These are phyloP conservation scores for Elsinoe batatas DNA, from an alignment of 2,329 filamentous ascomycete genomes.

Conservation along the genomic window DNA sequence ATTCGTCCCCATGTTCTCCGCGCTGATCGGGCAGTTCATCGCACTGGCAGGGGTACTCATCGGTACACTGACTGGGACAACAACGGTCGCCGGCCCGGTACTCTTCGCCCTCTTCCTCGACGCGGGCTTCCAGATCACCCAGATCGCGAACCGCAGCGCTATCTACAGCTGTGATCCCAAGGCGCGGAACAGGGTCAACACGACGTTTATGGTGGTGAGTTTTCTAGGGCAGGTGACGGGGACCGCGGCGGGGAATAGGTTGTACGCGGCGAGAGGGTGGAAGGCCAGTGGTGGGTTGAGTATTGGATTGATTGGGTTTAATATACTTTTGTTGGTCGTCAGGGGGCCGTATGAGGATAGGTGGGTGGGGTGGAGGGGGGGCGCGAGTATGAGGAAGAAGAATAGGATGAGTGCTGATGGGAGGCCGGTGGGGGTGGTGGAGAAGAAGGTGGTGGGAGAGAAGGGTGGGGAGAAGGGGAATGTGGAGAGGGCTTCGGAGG, in stretches of 20 bases:
- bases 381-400: slow-evolving; percentile 42
- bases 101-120: slow-evolving; percentile 63
- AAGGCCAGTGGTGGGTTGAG: slow-evolving; percentile 46
- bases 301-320: slow-evolving; percentile 41
- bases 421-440: slow-evolving; percentile 20
- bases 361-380: slow-evolving; percentile 53
- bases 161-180: slow-evolving; percentile 64
- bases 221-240: slow-evolving; percentile 70
- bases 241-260: slow-evolving; percentile 41
- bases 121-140: slow-evolving; percentile 60
- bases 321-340: slow-evolving; percentile 22
- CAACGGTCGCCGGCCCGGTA: slow-evolving; percentile 60
- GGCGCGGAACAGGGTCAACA: slow-evolving; percentile 66
- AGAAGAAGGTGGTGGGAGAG: background rate
- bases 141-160: slow-evolving; percentile 61
- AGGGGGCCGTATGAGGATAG: slow-evolving; percentile 48
- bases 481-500: slow-evolving; percentile 21
- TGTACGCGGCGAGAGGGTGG: slow-evolving; percentile 50
- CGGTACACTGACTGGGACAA: slow-evolving; percentile 58
- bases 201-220: slow-evolving; percentile 67
- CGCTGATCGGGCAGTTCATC: slow-evolving; percentile 51
- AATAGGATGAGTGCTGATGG: slow-evolving; percentile 32
- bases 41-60: slow-evolving; percentile 53
- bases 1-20: slow-evolving; percentile 57
- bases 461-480: slow-evolving; percentile 11